Evolutionary conservation across 2,329 filamentous ascomycete genomes (phyloP), one percentile per base, ranked within the genome.

Genomic region (Neopestalotiopsis sp.): DNA sequence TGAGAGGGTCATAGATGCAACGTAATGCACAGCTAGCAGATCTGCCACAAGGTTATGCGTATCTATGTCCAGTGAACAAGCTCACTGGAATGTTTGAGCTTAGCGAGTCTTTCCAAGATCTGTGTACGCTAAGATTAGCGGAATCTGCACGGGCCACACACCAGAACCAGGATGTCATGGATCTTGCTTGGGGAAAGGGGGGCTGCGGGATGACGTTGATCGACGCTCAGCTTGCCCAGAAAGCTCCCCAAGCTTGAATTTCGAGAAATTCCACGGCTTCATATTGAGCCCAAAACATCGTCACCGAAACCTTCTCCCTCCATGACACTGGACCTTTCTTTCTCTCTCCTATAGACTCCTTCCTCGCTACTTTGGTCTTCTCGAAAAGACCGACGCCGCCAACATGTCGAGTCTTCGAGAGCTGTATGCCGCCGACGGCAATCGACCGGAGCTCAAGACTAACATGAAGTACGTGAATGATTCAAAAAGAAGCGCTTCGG

Each of bases 321-420:
- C n/a, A 45, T 17, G 38, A 59, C n/a, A 42, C 40, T 32, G 32
- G 53, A 12, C 42, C 13, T 30, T 28, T 28, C 10, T 30, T 57
- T 32, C 40, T 61, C 53, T 56, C 40, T 13, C 20, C 65, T 32
- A 61, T 28, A 38, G 61, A 53, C 20, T 34, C 45, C 32, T 28
- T 32, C 20, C 45, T 3, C 42, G 28, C 28, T 24, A 14, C n/a
- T 24, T 13, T 49, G 24, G 34, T 49, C 56, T n/a, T 24, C 32
- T 12, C 56, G 45, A 32, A 58, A 38, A 24, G 42, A 7, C 53
- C 40, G 14, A 40, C 17, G 20, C 57, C 28, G 58, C 49, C 67
- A 72, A 65, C 42, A 79, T 79, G 77, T 71, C 75, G 68, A 74
- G 72, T 65, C 70, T 74, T 6, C 69, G 73, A 45, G 70, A 71